Evolutionary conservation across 768 basidiomycete species (phyloP), one percentile per base, ranked within the genome.

Genomic region (Kwoniella dendrophila): DNA sequence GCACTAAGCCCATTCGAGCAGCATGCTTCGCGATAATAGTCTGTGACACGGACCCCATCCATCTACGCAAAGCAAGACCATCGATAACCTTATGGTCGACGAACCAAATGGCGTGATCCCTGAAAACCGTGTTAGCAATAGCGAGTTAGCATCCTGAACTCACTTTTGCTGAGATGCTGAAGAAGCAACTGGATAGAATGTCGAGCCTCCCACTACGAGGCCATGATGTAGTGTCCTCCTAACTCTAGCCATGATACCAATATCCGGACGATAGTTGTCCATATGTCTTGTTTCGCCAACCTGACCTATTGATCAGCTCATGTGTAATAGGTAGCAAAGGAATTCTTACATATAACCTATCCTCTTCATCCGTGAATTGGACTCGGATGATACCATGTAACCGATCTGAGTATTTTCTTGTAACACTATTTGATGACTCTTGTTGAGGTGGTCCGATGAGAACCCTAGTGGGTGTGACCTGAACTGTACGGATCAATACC

Each of bases 31-130:
- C 76, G n/a, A 77, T 69, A 30, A 77, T 66, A 11, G 69, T 75
- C 58, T 76, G 74, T 3, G 52, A 56, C 33, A 79, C 75, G 24
- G 62, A 61, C 1, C 78, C 78, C 73, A 79, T 79, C 72, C 73
- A 74, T 18, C 41, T 32, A 16, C 68, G 60, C 45, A 79, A 54
- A 11, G 53, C 68, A 12, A 69, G 32, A 4, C 57, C 51, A 56
- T 72, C 73, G 27, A 75, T 75, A 16, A 56, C 30, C 4, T 56
- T 59, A 34, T 64, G 61, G 30, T 70, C 45, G 40, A 79, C 69
- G 58, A 79, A 79, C 78, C 78, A 79, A 6, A 77, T 71, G 0
- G 76, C 70, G 48, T 75, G 73, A n/a, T 79, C 75, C 53, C 77
- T 75, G 55, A 29, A 33, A 18, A n/a, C 1, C 2, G 22, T 20